These are phyloP conservation scores for Myochromella boudieri DNA, from an alignment of 768 basidiomycete genomes.

Conservation along the genomic window DNA sequence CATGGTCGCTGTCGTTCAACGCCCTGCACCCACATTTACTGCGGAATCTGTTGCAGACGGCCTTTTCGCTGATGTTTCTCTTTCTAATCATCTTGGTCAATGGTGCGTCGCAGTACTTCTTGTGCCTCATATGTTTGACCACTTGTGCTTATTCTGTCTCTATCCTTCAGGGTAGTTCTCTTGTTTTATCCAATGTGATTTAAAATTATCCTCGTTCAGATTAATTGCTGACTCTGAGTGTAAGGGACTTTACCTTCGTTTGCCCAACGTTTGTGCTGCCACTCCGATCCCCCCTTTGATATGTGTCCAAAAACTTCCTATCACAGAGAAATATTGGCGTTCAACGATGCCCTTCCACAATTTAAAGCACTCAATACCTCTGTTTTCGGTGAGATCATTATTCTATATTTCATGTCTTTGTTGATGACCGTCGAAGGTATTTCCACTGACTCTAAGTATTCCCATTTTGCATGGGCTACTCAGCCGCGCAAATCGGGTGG, in stretches of 20 bases:
- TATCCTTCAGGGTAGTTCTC: constrained; percentile 72
- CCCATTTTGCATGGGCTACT: constrained; percentile 85
- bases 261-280: constrained; percentile 68
- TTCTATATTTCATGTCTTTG: neutral
- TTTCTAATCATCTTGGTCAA: constrained; percentile 74
- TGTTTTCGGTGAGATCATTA: constrained; percentile 61
- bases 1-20: constrained; percentile 73
- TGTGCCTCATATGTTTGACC: constrained; percentile 1
- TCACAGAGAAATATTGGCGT: constrained; percentile 81
- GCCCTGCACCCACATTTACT: constrained; percentile 81
- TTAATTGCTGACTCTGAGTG: constrained; percentile 3
- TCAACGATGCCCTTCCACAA: constrained; percentile 80
- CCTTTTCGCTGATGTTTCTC: constrained; percentile 74
- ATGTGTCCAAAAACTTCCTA: neutral
- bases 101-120: constrained; percentile 61
- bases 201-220: constrained; percentile 6
- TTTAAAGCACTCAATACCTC: constrained; percentile 74
- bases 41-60: constrained; percentile 76
- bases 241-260: constrained; percentile 84
- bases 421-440: constrained; percentile 27
- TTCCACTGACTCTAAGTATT: constrained; percentile 89
- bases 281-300: neutral
- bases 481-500: constrained; percentile 85
- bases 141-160: constrained; percentile 9
- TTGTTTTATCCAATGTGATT: constrained; percentile 94